Base-by-base conservation (phyloP, 495 filamentous ascomycete genomes). In the Recurvomyces mirabilis region DNA sequence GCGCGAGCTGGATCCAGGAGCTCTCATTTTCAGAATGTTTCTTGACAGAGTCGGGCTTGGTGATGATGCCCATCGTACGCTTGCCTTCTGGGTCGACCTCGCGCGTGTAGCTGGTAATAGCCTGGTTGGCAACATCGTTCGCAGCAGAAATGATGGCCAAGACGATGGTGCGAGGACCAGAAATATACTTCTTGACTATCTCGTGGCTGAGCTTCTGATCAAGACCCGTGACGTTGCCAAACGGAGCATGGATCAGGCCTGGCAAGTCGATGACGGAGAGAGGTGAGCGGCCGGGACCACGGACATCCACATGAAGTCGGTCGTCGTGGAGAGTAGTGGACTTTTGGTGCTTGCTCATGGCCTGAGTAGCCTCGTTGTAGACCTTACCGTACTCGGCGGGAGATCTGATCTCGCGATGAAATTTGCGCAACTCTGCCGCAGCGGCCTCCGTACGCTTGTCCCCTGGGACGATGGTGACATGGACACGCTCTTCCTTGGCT, bases 11-110 rank as follows among this genome's bases (percentile, higher is more conserved):
- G n/a, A n/a, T n/a, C n/a, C n/a, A n/a, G n/a, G n/a, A n/a, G n/a
- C n/a, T n/a, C n/a, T n/a, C n/a, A n/a, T n/a, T n/a, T n/a, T n/a
- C n/a, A n/a, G n/a, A n/a, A n/a, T n/a, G n/a, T n/a, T n/a, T n/a
- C n/a, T n/a, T n/a, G n/a, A n/a, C n/a, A n/a, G n/a, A n/a, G n/a
- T 58, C 38, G 14, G 46, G 38, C 25, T 49, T 43, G 5, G 46
- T 43, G 46, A 49, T 43, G 38, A 49, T 43, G 18, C 46, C 46
- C 6, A 49, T 20, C 5, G 46, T 49, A 9, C 46, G 23, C 22
- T 43, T 14, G 6, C 46, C 46, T 6, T 23, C 39, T 28, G 23
- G n/a, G 21, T 49, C 46, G 28, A 32, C 24, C 26, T 33, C 13
- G 14, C 31, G 25, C 38, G 38, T 43, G 17, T 49, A 43, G 14